Conservation (phyloP, 2,329 filamentous ascomycete species). For the Penicillium palitans region DNA sequence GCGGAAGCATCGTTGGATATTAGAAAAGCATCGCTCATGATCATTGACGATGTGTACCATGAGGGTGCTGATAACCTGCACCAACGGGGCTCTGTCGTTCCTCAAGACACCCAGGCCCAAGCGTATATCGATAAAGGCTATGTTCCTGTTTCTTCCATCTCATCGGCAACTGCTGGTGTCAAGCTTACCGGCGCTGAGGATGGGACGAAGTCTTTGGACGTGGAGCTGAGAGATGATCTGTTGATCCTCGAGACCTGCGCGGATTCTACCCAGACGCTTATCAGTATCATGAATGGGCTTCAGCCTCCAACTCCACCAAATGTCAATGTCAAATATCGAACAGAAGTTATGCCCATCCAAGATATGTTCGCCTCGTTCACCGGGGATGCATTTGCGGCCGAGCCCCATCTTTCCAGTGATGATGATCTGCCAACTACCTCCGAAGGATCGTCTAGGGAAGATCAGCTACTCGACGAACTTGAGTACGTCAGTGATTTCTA, state of each 20-base stretch:
- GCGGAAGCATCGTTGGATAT: slow-evolving; percentile 67
- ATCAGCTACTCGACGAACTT: slow-evolving; percentile 41
- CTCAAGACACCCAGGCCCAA: slow-evolving; percentile 48
- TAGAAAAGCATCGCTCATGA: slow-evolving; percentile 76
- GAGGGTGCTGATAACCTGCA: slow-evolving; percentile 39
- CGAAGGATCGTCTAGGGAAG: slow-evolving; percentile 40
- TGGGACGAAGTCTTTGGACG: slow-evolving; percentile 67
- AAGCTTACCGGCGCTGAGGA: slow-evolving; percentile 59
- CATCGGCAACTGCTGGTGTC: slow-evolving; percentile 70
- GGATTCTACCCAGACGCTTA: slow-evolving; percentile 91
- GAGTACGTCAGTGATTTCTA: slow-evolving; percentile 60
- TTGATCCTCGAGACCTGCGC: slow-evolving; percentile 93
- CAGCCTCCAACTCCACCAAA: slow-evolving; percentile 80
- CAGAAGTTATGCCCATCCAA: slow-evolving; percentile 78
- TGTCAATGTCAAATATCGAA: slow-evolving; percentile 81
- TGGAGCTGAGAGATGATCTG: slow-evolving; percentile 81
- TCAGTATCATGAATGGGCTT: slow-evolving; percentile 74
- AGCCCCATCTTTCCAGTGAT: slow-evolving; percentile 25
- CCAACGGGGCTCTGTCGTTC: slow-evolving; percentile 26
- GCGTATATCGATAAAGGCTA: slow-evolving; percentile 66
- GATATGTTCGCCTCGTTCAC: slow-evolving; percentile 89
- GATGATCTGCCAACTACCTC: slow-evolving; percentile 51
- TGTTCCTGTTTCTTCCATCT: slow-evolving; percentile 83
- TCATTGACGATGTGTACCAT: slow-evolving; percentile 71
- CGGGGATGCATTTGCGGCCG: slow-evolving; percentile 70